Evolutionary conservation across 495 filamentous ascomycete genomes (phyloP).

Genomic region (Pseudomonodictys pantanalensis): DNA sequence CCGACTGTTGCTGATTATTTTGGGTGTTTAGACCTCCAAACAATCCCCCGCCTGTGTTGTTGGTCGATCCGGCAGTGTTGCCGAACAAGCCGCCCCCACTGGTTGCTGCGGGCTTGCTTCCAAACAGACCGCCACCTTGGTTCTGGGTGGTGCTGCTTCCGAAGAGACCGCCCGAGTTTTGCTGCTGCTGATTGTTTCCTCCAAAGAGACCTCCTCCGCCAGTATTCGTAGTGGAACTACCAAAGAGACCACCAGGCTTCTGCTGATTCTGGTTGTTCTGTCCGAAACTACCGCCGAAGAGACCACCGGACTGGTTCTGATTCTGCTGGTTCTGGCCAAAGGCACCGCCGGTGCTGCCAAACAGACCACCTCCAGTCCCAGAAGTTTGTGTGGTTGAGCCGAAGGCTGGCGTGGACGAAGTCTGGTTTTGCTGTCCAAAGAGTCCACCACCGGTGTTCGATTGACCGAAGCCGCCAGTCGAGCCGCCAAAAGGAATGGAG

Average conservation of each 20-base stretch:
- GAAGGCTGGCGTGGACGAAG: constrained; percentile 19
- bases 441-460: constrained; percentile 24
- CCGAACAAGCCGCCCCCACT: constrained; percentile 34
- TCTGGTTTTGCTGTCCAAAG: constrained; percentile 18
- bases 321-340: constrained; percentile 49
- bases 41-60: constrained; percentile 45
- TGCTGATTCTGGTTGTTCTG: constrained; percentile 45
- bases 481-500: constrained; percentile 8
- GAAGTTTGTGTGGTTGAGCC: constrained; percentile 4
- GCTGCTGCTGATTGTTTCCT: constrained; percentile 31
- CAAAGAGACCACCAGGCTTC: constrained; percentile 62
- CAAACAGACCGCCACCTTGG: constrained; percentile 60
- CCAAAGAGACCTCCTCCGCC: constrained; percentile 52
- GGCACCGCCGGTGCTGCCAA: constrained; percentile 44
- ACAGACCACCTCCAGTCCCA: background rate
- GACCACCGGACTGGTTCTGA: constrained; percentile 44
- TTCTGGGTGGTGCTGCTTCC: constrained; percentile 41
- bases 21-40: constrained; percentile 52
- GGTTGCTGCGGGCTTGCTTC: constrained; percentile 47
- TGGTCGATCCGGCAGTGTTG: constrained; percentile 16
- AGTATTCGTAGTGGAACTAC: constrained; percentile 41
- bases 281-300: constrained; percentile 46
- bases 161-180: constrained; percentile 48
- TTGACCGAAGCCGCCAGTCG: background rate
- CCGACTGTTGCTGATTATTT: constrained; percentile 57